Conservation (phyloP, 2,329 filamentous ascomycete genomes). For the Ascosphaera aggregata region DNA sequence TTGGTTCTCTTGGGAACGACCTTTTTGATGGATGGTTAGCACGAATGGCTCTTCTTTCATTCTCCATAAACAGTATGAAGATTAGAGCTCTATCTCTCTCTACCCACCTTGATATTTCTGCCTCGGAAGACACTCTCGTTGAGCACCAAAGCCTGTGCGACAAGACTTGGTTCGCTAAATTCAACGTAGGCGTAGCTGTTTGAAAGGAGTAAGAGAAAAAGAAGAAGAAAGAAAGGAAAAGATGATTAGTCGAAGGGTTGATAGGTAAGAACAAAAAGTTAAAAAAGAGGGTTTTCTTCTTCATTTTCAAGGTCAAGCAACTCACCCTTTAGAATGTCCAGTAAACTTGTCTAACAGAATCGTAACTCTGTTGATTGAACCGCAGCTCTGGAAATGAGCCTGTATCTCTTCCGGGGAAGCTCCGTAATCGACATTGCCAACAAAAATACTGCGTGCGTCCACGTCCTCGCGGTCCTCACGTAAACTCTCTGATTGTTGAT, state of each 20-base stretch:
- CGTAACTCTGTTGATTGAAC: constrained; percentile 92
- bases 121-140: constrained; percentile 95
- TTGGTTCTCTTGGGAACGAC: constrained; percentile 82
- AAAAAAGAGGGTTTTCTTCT: background rate
- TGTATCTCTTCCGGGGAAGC: constrained; percentile 96
- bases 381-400: constrained; percentile 91
- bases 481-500: constrained; percentile 61
- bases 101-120: constrained; percentile 70
- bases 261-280: background rate
- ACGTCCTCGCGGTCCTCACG: constrained; percentile 90
- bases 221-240: constrained; percentile 2
- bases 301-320: constrained; percentile 10
- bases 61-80: background rate
- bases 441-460: constrained; percentile 87
- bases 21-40: constrained; percentile 17
- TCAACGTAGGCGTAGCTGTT: constrained; percentile 93
- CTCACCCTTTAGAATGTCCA: constrained; percentile 95
- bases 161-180: constrained; percentile 81
- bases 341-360: constrained; percentile 97
- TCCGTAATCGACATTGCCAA: constrained; percentile 95
- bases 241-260: background rate
- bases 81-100: background rate
- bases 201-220: constrained; percentile 1
- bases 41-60: background rate
- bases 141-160: constrained; percentile 78